Base-by-base conservation (phyloP, 129 eudicot species). In the Sambucus nigra region DNA sequence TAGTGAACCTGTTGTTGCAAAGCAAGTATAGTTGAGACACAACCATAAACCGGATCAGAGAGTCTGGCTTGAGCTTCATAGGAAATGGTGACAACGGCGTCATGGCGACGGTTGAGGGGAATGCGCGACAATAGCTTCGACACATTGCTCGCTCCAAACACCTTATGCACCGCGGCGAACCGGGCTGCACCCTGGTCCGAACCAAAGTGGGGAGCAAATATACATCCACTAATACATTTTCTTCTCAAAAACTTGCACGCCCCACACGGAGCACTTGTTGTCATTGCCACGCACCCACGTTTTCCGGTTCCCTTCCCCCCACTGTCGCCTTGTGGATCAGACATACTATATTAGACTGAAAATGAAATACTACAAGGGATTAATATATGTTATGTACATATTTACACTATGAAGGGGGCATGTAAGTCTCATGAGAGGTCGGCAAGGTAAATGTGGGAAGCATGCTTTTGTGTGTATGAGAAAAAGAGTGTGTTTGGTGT, bases 141-240 rank as follows among this genome's bases (percentile, higher is more conserved):
- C 69, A 88, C 96, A 11, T 88, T 88, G 64, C 96, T 88, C 17
- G 96, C 96, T 7, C 96, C 96, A 27, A 87, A 87, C 74, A 87
- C 96, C 71, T 86, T 86, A 22, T 86, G 95, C 52, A 82, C 94
- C 11, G 96, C 96, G 12, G 96, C 96, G 26, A 87, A 88, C 69
- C 94, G 74, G 23, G 96, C 94, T 0, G 96, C 94, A 16, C 94
- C 96, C 55, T 83, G 96, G 76, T 88, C 96, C 6, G 96, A 68
- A 20, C 91, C 91, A 52, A 88, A 88, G 60, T 88, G 69, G 5
- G 96, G 94, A 13, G 94, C 96, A 44, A 88, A 88, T 10, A 88
- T 80, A 61, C 96, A 88, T 6, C 96, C 96, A 12, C 60, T 73
- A 2, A 80, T 52, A 29, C 96, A 88, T 80, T 88, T 88, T 22